Conservation (phyloP, 2,329 filamentous ascomycete genomes). For the Claviceps spartinae region DNA sequence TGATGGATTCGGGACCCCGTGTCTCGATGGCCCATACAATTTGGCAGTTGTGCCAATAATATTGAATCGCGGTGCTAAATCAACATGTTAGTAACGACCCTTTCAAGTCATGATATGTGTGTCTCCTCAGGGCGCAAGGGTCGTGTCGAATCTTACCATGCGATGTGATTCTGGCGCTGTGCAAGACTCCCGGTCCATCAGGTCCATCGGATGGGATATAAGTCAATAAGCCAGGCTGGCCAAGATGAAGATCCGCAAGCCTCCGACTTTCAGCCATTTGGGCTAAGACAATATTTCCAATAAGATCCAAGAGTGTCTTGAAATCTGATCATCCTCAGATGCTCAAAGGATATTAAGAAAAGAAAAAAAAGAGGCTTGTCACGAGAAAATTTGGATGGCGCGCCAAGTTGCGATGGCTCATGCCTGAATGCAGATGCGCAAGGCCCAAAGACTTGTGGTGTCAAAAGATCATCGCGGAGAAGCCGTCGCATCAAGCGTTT, state of each 20-base stretch:
- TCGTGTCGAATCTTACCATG: constrained; percentile 12
- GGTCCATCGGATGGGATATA: constrained; percentile 16
- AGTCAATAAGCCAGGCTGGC: constrained; percentile 20
- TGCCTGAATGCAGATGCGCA: background rate
- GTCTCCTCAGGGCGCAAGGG: background rate
- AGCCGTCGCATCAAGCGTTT: background rate
- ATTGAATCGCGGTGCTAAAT: constrained; percentile 19
- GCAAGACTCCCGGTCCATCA: constrained; percentile 15
- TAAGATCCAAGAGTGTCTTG: constrained; percentile 12
- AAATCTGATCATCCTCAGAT: constrained; percentile 8
- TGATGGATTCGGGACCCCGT: constrained; percentile 10
- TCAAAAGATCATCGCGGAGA: background rate
- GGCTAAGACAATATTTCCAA: constrained; percentile 18
- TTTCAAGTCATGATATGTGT: background rate
- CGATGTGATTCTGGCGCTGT: constrained; percentile 17
- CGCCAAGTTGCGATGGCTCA: background rate
- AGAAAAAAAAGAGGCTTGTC: background rate
- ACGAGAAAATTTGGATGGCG: background rate
- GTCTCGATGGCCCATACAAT: constrained; percentile 21
- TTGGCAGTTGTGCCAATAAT: constrained; percentile 20
- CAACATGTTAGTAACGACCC: background rate
- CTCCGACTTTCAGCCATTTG: constrained; percentile 25
- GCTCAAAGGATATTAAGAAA: background rate
- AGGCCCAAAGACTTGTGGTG: background rate
- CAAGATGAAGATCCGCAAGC: constrained; percentile 19